Conservation (phyloP, 441 rosid species). For the Arabidopsis lyrata region DNA sequence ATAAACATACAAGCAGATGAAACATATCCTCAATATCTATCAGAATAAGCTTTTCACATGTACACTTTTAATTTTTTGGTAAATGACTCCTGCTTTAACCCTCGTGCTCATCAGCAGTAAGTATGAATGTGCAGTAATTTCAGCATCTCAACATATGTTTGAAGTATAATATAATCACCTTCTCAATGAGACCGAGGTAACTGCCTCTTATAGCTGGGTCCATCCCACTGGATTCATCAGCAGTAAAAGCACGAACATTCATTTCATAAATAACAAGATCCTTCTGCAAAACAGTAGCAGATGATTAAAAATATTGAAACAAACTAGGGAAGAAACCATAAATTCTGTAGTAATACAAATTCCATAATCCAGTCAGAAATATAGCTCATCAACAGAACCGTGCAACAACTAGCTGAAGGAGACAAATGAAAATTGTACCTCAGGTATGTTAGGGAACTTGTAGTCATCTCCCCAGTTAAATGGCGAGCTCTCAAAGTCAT, state of each 20-base stretch:
- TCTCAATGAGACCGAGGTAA: constrained; percentile 85
- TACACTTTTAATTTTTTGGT: neutral
- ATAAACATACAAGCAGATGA: constrained; percentile 21
- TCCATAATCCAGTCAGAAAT: neutral
- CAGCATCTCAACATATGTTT: constrained; percentile 1
- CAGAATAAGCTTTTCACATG: constrained; percentile 18
- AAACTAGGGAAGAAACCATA: too few species aligned
- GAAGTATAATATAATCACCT: constrained; percentile 55
- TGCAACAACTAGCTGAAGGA: constrained; percentile 23
- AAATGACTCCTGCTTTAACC: neutral
- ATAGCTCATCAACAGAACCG: constrained; percentile 23
- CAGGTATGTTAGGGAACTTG: constrained; percentile 77
- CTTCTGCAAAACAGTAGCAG: constrained; percentile 60
- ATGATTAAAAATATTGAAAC: too few species aligned
- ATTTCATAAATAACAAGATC: constrained; percentile 96
- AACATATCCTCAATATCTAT: neutral
- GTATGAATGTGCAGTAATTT: neutral
- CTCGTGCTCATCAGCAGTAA: constrained; percentile 7
- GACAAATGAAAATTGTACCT: constrained; percentile 54
- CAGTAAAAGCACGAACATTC: constrained; percentile 96
- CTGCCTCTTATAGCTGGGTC: constrained; percentile 73
- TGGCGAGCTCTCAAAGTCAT: constrained; percentile 78
- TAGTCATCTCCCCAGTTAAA: constrained; percentile 88
- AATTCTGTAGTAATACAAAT: neutral
- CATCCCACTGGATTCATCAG: constrained; percentile 84